Base-by-base conservation (phyloP, 2,329 filamentous ascomycete species). In the Fusarium sublunatum region DNA sequence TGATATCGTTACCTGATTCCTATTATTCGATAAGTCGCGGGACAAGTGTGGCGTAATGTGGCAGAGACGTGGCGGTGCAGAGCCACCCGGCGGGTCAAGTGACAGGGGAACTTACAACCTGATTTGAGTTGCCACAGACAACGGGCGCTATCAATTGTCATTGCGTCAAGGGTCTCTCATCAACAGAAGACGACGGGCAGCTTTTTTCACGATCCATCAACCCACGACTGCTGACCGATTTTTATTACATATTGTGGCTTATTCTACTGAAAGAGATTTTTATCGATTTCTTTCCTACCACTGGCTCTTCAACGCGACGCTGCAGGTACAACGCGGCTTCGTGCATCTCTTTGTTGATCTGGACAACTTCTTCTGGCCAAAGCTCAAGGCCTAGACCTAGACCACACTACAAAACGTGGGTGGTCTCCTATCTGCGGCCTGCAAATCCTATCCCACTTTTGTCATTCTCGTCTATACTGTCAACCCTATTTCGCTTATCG, bases 71-170 rank as follows among this genome's bases (percentile, higher is more conserved):
- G 67, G 68, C 67, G 44, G 63, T 63, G 54, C 52, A 15, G 5
- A 7, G 19, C 13, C 19, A n/a, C 11, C 22, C 41, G 50, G 41
- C 22, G 54, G 51, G 67, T 71, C 69, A 65, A 67, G 56, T 67
- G 62, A 64, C 66, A 69, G 49, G 67, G 59, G 29, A 52, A 26
- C 53, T 50, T 40, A 54, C 40, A 32, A 36, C 52, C 48, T 62
- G 55, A 47, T 60, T 67, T 53, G 60, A 67, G 75, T 78, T 78
- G 76, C 76, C 75, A 77, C 76, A 76, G 75, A 78, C 73, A 76
- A 75, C 74, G 64, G 19, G 65, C 65, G 65, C 72, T 73, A 70
- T 61, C 45, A 48, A 41, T 41, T 59, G 32, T 50, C 52, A 69
- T 71, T 75, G 72, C 73, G 73, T 74, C 74, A 75, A 72, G 71